phyloP scores from a whole-genome alignment of 371 early-diverging fungal species.

The Enterospora canceri region DNA sequence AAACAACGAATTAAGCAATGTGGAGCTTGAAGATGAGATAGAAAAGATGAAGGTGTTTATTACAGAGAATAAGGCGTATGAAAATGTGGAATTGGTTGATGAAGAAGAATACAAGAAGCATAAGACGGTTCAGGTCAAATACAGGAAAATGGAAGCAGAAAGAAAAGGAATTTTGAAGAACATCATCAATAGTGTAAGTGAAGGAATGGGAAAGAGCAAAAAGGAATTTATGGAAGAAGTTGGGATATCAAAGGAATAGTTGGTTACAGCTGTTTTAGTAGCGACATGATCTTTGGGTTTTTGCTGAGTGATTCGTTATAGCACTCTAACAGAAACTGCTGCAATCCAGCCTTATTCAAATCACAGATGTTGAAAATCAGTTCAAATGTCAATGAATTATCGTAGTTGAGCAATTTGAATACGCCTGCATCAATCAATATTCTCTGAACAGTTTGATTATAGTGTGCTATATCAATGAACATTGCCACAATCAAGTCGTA shows the following conservation, averaged over 20 bases:
- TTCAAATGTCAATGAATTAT: background rate
- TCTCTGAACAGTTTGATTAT: background rate
- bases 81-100: conserved; percentile 9
- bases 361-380: conserved; percentile 15
- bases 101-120: conserved; percentile 34
- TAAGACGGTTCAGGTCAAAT: conserved; percentile 3
- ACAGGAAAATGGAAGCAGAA: conserved; percentile 18
- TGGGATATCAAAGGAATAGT: conserved; percentile 27
- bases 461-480: conserved; percentile 12
- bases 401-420: conserved; percentile 6
- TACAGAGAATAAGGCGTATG: conserved; percentile 4
- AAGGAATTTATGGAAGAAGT: conserved; percentile 40
- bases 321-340: background rate
- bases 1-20: conserved; percentile 22
- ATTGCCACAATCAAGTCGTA: conserved; percentile 4
- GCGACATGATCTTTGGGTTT: background rate
- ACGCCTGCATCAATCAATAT: background rate
- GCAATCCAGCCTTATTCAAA: background rate
- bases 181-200: conserved; percentile 35
- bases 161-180: conserved; percentile 37
- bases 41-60: conserved; percentile 4
- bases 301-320: background rate
- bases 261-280: background rate
- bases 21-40: conserved; percentile 30
- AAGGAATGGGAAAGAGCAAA: conserved; percentile 40